Base-by-base conservation (phyloP, 1,284 basidiomycete species). In the Microbotryomycetes sp. region DNA sequence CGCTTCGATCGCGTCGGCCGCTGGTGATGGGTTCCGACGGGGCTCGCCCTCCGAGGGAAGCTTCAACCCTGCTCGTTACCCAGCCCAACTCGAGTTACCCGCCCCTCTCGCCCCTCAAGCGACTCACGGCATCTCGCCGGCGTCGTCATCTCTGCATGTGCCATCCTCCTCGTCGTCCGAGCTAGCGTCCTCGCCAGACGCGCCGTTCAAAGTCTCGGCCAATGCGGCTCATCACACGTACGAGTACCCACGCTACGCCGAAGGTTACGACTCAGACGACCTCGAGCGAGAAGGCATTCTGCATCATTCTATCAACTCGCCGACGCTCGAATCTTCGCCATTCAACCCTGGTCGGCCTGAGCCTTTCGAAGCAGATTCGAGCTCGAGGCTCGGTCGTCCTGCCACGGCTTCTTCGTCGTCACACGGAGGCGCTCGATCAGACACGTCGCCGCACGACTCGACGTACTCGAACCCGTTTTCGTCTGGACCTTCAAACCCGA, bases 81-180 rank as follows among this genome's bases (percentile, higher is more conserved):
- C 67, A 0, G 47, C 61, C 3, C 61, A 65, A 46, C 61, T 69
- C 51, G 64, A 67, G 52, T 60, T 69, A 2, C 68, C 68, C 1
- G 68, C 68, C 4, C 68, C 68, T 5, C 61, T 69, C 23, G 66
- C 65, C 2, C 52, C 56, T 3, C 57, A 61, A 26, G 53, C 50
- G 30, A 7, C 28, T 13, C 11, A n/a, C 35, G 26, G 30, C 35
- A 41, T 41, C 35, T 41, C 35, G 35, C 35, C 35, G 9, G 35
- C 35, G 9, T 41, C 35, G 18, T 41, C 35, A 11, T 41, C 35
- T 9, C 35, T 41, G 35, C 35, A 41, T 18, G 35, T 41, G 35
- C 35, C 35, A 41, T 41, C 35, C 9, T 11, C 35, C 18, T 41
- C 35, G 18, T 41, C 35, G 9, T 41, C 35, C 35, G 35, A 41